Evolutionary conservation across 345 rosid species (phyloP).

Genomic region (Nephelium lappaceum): DNA sequence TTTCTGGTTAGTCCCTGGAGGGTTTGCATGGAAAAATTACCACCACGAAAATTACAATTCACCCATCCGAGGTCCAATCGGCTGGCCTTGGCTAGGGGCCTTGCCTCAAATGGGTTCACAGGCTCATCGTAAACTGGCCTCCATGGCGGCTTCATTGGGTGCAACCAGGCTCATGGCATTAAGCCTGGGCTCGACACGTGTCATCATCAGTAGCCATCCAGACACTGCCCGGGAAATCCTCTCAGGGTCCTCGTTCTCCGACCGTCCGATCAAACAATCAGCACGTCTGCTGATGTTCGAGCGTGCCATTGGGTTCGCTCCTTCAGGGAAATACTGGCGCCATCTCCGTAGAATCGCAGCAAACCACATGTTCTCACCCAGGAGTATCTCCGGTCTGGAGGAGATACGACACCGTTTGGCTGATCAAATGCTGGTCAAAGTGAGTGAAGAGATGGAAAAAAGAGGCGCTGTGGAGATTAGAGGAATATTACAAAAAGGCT

Average conservation of each 20-base stretch:
- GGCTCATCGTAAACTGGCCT: constrained; percentile 61
- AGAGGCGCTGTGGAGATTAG: constrained; percentile 40
- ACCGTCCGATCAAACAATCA: constrained; percentile 65
- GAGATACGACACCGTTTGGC: constrained; percentile 39
- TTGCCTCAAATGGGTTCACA: constrained; percentile 59
- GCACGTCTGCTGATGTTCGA: constrained; percentile 64
- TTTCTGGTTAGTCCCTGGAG: constrained; percentile 61
- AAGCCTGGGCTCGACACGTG: constrained; percentile 51
- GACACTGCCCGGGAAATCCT: constrained; percentile 67
- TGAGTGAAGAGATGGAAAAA: constrained; percentile 30
- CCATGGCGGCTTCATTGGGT: constrained; percentile 43
- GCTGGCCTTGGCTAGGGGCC: constrained; percentile 57
- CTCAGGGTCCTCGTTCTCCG: constrained; percentile 44
- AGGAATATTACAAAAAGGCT: constrained; percentile 44
- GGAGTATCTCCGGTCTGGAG: constrained; percentile 43
- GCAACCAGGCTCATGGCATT: constrained; percentile 61
- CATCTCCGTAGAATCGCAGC: constrained; percentile 54
- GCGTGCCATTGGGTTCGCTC: constrained; percentile 76
- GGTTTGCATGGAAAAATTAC: constrained; percentile 66
- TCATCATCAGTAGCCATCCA: constrained; percentile 62
- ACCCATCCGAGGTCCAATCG: constrained; percentile 49
- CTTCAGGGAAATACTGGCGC: constrained; percentile 59
- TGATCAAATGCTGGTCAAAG: constrained; percentile 35
- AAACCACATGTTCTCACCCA: constrained; percentile 58
- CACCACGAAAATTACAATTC: constrained; percentile 20